A percentile compares a stretch with the other conserved stretches of the same genome.
These are phyloP conservation scores for Raffaelea albimanens DNA, from an alignment of 2,329 filamentous ascomycete genomes.

Conservation along the genomic window DNA sequence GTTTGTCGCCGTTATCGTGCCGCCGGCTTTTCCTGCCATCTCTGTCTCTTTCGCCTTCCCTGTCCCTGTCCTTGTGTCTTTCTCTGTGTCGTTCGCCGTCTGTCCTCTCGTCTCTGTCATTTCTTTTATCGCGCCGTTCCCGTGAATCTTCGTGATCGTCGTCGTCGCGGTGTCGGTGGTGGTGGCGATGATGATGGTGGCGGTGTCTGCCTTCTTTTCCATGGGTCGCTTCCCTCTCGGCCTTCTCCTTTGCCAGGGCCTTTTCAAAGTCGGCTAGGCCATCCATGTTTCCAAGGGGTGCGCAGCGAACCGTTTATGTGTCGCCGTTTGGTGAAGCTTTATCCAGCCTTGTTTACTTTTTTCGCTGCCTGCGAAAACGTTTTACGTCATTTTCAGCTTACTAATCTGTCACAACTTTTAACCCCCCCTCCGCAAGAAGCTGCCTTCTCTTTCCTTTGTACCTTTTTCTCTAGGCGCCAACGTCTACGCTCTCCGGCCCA, in stretches of 20 bases:
- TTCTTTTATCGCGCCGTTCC: not conserved
- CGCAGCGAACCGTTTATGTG: no score
- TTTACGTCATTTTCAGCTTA: no score
- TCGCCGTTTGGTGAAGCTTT: no score
- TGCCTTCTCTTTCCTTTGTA: no score
- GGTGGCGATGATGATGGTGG: slow-evolving; percentile 14
- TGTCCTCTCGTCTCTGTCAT: slow-evolving; percentile 6
- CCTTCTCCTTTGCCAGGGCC: slow-evolving; percentile 22
- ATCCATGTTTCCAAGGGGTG: slow-evolving; percentile 11
- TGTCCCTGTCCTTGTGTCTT: slow-evolving; percentile 16
- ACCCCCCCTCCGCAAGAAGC: no score
- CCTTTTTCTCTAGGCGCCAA: no score
- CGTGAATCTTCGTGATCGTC: slow-evolving; percentile 12
- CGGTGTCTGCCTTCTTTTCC: slow-evolving; percentile 12
- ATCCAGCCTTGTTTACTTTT: no score
- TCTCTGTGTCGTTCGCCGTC: slow-evolving; percentile 18
- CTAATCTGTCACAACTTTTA: no score
- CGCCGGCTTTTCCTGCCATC: slow-evolving; percentile 13
- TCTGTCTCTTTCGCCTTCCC: slow-evolving; percentile 17
- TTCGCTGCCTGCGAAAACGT: no score
- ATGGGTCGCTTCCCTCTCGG: slow-evolving; percentile 12
- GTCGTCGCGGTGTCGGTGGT: slow-evolving; percentile 19
- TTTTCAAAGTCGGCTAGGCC: slow-evolving; percentile 27
- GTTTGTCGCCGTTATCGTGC: slow-evolving; percentile 14
- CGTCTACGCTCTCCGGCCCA: no score